Evolutionary conservation across 768 basidiomycete species (phyloP), one percentile per base, ranked within the genome.

Genomic region (Amanita rimosa): DNA sequence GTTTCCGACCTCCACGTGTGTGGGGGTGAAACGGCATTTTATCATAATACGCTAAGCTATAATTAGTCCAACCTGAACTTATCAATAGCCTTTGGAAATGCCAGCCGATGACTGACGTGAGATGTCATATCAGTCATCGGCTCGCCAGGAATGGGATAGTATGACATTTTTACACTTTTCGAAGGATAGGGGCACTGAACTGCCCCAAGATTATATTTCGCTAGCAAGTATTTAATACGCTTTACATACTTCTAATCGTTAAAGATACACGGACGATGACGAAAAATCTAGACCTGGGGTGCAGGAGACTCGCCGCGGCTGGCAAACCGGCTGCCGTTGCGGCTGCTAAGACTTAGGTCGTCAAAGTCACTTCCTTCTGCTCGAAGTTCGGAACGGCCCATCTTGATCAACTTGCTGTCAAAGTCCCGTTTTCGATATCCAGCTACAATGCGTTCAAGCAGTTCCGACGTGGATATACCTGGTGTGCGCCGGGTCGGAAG

Each of bases 401-500:
- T 95, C 71, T 84, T 91, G 50, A 76, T 78, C 36, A 97, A 67
- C 67, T 98, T 99, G 46, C 73, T 75, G 62, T 98, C 95, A 62
- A 95, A 93, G 52, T 84, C 79, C 14, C 88, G 74, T 39, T 78
- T 79, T 21, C 91, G 75, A 64, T 98, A 97, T 13, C 85, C 83
- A 13, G 76, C 73, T 14, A 98, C 88, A 58, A 98, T 93, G 21
- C 96, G 83, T 60, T 91, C 90, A 33, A 99, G 76, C 16, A 98
- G 74, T 33, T 88, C 85, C 0, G 93, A 95, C 0, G 96, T 99
- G 8, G 93, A 96, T 7, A 97, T 79, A 7, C 92, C 91, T 0
- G 91, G 91, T 3, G 96, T 98, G 46, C 95, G 84, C 11, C 92
- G 79, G 2, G 95, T 99, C 0, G 96, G 95, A 37, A 98, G 72